A percentile compares a stretch with the other conserved stretches of the same genome.
These are phyloP conservation scores for Populus ilicifolia DNA, from an alignment of 345 rosid genomes.

Conservation along the genomic window DNA sequence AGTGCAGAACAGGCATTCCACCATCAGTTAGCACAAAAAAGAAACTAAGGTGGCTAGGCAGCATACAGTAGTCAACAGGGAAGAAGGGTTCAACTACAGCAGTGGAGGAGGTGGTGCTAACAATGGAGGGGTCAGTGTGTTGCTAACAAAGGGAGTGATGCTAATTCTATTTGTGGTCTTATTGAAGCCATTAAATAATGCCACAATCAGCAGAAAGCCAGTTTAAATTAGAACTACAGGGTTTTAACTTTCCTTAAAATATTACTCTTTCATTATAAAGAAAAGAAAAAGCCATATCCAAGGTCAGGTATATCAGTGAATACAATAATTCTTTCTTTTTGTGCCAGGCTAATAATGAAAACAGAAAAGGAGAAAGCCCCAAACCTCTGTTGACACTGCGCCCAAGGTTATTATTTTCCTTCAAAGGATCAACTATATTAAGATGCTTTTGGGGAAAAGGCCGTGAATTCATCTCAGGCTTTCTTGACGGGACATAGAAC, in stretches of 20 bases:
- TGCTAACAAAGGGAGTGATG: not conserved
- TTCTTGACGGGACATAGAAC: conserved; percentile 42
- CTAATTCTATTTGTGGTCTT: not conserved
- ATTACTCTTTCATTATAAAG: not conserved
- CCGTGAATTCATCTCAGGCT: conserved; percentile 32
- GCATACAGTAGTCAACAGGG: not conserved
- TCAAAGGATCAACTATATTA: conserved; percentile 83
- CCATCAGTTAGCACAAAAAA: not conserved
- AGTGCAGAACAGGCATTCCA: not conserved
- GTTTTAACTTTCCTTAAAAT: not conserved
- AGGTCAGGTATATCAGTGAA: not conserved
- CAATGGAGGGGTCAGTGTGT: not conserved
- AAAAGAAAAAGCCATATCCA: not conserved
- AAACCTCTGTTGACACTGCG: conserved; percentile 83
- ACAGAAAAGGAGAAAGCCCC: conserved; percentile 9
- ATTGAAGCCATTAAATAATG: too few relatives aligned
- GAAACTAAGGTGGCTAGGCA: not conserved
- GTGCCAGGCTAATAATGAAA: not conserved
- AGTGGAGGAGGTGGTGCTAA: not conserved
- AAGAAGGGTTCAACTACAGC: not conserved
- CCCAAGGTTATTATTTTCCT: conserved; percentile 78
- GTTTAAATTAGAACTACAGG: not conserved
- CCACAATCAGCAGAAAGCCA: not conserved
- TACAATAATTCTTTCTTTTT: not conserved
- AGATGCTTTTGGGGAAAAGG: conserved; percentile 58